Conservation (phyloP, 129 eudicot species). For the Lonicera japonica region DNA sequence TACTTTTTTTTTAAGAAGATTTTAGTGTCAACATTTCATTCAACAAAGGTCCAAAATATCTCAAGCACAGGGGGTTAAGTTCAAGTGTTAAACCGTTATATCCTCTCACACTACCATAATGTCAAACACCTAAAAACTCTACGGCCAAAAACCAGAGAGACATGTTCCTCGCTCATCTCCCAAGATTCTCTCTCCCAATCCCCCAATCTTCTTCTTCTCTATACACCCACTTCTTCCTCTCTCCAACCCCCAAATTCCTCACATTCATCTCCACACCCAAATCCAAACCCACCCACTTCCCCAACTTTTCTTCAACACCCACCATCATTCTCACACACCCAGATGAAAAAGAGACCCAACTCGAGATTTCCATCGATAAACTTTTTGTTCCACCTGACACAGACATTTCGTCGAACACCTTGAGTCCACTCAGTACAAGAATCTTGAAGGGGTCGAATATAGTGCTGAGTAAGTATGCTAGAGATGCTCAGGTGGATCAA, state of each 20-base stretch:
- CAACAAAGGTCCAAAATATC: too few relatives aligned
- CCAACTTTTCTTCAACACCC: conserved; percentile 16
- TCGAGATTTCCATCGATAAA: conserved; percentile 60
- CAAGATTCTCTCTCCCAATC: conserved; percentile 27
- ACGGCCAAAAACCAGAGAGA: neutral
- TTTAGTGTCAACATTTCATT: too few relatives aligned
- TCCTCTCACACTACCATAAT: too few relatives aligned
- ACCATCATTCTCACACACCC: conserved; percentile 13
- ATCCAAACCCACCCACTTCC: conserved; percentile 10
- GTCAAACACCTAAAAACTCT: too few relatives aligned
- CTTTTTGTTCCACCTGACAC: conserved; percentile 92
- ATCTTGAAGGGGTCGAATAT: conserved; percentile 87
- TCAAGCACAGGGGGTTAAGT: too few relatives aligned
- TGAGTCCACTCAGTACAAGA: conserved; percentile 32
- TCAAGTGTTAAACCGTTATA: too few relatives aligned
- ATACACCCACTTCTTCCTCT: conserved; percentile 15
- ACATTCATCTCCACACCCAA: conserved; percentile 10
- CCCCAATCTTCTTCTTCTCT: conserved; percentile 18
- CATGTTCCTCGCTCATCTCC: conserved; percentile 32
- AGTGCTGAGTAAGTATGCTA: conserved; percentile 83
- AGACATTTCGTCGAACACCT: conserved; percentile 37
- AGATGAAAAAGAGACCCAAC: conserved; percentile 28
- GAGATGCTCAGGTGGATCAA: conserved; percentile 55
- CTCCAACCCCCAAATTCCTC: conserved; percentile 31
- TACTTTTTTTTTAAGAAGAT: too few relatives aligned